Evolutionary conservation across 495 filamentous ascomycete genomes (phyloP).

Genomic region (Bombardia bombarda): DNA sequence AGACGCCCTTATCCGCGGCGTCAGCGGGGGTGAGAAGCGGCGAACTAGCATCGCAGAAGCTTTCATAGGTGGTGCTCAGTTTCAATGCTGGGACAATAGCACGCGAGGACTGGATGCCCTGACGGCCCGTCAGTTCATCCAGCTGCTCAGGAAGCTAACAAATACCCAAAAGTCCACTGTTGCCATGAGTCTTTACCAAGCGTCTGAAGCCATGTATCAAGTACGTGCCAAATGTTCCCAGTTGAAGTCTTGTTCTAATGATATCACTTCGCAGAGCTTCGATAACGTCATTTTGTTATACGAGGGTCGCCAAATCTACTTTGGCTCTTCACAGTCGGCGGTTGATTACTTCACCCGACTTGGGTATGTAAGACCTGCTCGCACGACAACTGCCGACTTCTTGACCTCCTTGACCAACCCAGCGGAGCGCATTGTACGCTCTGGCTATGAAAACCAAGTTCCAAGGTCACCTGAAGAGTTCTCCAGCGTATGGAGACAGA

Average conservation of each 20-base stretch:
- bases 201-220: slow-evolving; percentile 68
- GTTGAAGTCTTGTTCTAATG: too few species aligned
- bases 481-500: too few species aligned
- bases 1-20: slow-evolving; percentile 67
- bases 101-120: slow-evolving; percentile 69
- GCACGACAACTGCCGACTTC: slow-evolving; percentile 58
- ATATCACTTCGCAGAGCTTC: slow-evolving; percentile 52
- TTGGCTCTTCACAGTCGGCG: slow-evolving; percentile 46
- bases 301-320: slow-evolving; percentile 57
- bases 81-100: slow-evolving; percentile 55
- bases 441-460: slow-evolving; percentile 53
- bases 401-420: slow-evolving; percentile 66
- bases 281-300: slow-evolving; percentile 58
- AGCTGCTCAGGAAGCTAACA: slow-evolving; percentile 65
- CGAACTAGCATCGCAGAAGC: slow-evolving; percentile 45
- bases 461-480: slow-evolving; percentile 57
- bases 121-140: slow-evolving; percentile 67
- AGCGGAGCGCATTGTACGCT: slow-evolving; percentile 55
- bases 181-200: slow-evolving; percentile 72
- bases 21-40: slow-evolving; percentile 52
- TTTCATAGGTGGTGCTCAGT: slow-evolving; percentile 23
- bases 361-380: slow-evolving; percentile 41
- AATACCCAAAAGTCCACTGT: slow-evolving; percentile 66
- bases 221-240: slow-evolving; percentile 15
- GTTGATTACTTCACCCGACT: slow-evolving; percentile 51